Evolutionary conservation across 2,329 filamentous ascomycete genomes (phyloP).

Genomic region (Albifimbria verrucaria): DNA sequence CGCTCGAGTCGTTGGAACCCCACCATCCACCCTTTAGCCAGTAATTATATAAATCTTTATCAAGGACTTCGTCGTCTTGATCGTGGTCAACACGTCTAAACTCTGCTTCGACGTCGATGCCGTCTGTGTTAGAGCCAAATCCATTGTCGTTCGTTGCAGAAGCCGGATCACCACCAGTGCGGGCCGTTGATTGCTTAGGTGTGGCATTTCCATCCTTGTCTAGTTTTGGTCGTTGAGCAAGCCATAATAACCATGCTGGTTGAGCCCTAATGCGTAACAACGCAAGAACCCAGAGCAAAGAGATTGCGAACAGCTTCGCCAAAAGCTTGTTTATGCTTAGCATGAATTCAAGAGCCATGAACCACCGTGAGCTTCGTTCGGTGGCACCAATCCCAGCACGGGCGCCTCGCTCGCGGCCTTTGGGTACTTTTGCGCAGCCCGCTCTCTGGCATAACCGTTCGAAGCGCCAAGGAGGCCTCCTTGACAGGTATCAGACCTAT

Average conservation of each 20-base stretch:
- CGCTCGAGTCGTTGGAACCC: slow-evolving; percentile 77
- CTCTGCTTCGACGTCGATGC: slow-evolving; percentile 78
- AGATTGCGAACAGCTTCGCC: slow-evolving; percentile 27
- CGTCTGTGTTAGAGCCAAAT: slow-evolving; percentile 54
- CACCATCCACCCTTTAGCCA: slow-evolving; percentile 83
- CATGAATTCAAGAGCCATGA: slow-evolving; percentile 72
- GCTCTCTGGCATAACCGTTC: slow-evolving; percentile 67
- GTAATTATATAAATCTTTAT: slow-evolving; percentile 75
- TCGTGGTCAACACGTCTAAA: slow-evolving; percentile 55
- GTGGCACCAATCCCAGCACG: slow-evolving; percentile 72
- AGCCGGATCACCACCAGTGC: slow-evolving; percentile 3
- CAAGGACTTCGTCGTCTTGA: slow-evolving; percentile 62
- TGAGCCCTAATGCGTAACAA: slow-evolving; percentile 38
- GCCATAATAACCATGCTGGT: slow-evolving; percentile 52
- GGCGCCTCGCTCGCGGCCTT: slow-evolving; percentile 43
- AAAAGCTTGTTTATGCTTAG: slow-evolving; percentile 60
- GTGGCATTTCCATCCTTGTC: slow-evolving; percentile 6
- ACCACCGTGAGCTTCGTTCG: slow-evolving; percentile 75
- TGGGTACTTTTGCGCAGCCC: slow-evolving; percentile 57
- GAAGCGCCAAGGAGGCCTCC: slow-evolving; percentile 35
- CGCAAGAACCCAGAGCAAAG: slow-evolving; percentile 53
- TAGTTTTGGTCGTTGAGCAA: slow-evolving; percentile 41
- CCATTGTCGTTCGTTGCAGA: slow-evolving; percentile 40
- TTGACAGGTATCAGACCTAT: slow-evolving; percentile 55
- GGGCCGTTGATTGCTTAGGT: neutral